These are phyloP conservation scores for Hibiscus trionum DNA, from an alignment of 345 rosid genomes.

Conservation along the genomic window DNA sequence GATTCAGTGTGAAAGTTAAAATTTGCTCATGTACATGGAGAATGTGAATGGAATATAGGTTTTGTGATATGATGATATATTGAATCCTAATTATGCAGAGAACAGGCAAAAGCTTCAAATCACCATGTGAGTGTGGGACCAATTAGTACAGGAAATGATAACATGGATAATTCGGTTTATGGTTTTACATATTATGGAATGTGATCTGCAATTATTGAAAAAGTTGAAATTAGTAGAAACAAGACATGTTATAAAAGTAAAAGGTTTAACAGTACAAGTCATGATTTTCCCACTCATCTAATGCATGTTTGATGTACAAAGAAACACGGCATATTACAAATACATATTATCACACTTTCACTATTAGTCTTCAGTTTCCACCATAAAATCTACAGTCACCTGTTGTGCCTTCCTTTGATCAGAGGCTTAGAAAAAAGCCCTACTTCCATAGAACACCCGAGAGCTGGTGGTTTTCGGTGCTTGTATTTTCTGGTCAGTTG, in stretches of 20 bases:
- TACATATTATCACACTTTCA: slow-evolving; percentile 44
- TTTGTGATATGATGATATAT: no score
- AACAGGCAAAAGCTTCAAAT: no score
- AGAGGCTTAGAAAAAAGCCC: slow-evolving; percentile 79
- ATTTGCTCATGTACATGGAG: no score
- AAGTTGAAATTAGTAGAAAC: slow-evolving; percentile 14
- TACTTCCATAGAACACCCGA: slow-evolving; percentile 92
- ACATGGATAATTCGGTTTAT: no score
- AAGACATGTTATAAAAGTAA: slow-evolving; percentile 11
- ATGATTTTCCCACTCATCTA: slow-evolving; percentile 33
- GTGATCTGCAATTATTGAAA: slow-evolving; percentile 25
- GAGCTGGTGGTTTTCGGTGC: slow-evolving; percentile 61
- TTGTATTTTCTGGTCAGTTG: slow-evolving; percentile 55
- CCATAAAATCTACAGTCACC: slow-evolving; percentile 61
- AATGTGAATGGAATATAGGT: no score
- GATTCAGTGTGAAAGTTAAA: no score
- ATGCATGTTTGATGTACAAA: slow-evolving; percentile 39
- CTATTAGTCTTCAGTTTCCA: slow-evolving; percentile 68
- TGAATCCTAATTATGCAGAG: no score
- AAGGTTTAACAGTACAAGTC: slow-evolving; percentile 36
- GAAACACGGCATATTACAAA: slow-evolving; percentile 49
- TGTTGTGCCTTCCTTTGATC: slow-evolving; percentile 40
- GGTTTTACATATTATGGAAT: slow-evolving; percentile 4
- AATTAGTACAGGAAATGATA: no score
- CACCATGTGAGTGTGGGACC: no score